Evolutionary conservation across 208 protist genomes (phyloP), one percentile per base, ranked within the genome.

Genomic region (Trypanosoma theileri): DNA sequence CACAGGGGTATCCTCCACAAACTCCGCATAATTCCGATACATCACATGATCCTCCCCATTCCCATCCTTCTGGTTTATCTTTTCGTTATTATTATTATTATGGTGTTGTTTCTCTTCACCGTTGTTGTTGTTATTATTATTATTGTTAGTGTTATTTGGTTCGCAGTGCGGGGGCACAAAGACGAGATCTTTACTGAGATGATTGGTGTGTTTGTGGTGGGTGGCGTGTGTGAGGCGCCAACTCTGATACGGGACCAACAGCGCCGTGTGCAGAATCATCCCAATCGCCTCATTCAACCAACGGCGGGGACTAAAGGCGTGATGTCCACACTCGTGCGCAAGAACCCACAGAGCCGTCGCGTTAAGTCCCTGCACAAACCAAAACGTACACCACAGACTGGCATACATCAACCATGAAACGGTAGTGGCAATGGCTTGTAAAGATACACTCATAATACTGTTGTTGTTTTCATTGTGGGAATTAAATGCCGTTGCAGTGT

Each of bases 301-400:
- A 46, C 78, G 75, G 55, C 71, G 81, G 28, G 91, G 75, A 42
- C 81, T 88, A 82, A 98, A 98, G 59, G 82, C 92, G 48, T 94
- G 83, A 71, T 98, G 96, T 26, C 96, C 96, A 71, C 96, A 98
- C 77, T 98, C 96, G 66, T 98, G 96, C 7, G 89, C 95, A 8
- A 98, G 44, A 9, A 98, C 93, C 95, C 96, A 98, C 1, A 98
- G 41, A 11, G 88, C 94, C 2, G 94, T 97, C 55, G 75, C 71
- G 70, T 85, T 93, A 22, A 92, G 67, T 45, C 95, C 94, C 69
- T 96, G 86, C 19, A 93, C 71, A 68, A 93, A 88, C 85, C 88
- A 94, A 59, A 89, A 96, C 26, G 72, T 52, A 41, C 67, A 79
- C 88, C 89, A 96, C 31, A 59, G 50, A 24, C 56, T 35, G n/a